phyloP scores from a whole-genome alignment of 352 stramenopile genomes.

The Globisporangium sylvaticum region DNA sequence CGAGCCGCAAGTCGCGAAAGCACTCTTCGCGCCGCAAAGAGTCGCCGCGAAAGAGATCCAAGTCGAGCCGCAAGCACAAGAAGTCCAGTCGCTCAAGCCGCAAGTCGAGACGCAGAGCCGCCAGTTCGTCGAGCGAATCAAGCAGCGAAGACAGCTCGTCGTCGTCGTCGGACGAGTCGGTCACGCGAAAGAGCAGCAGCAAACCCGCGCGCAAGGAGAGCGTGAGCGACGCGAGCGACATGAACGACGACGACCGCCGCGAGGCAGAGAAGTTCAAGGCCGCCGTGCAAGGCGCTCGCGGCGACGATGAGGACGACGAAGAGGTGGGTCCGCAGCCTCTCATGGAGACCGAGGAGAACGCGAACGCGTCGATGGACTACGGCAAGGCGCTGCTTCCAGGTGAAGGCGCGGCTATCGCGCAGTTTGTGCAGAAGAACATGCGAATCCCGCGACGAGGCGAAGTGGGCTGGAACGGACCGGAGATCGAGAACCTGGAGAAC shows the following conservation, averaged over 20 bases:
- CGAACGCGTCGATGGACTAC: constrained; percentile 75
- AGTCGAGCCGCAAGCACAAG: constrained; percentile 22
- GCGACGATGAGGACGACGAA: constrained; percentile 66
- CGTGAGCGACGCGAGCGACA: constrained; percentile 19
- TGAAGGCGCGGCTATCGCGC: constrained; percentile 93
- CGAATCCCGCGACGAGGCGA: constrained; percentile 97
- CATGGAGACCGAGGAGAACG: constrained; percentile 39
- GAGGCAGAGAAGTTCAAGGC: constrained; percentile 89
- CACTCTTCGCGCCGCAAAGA: constrained; percentile 16
- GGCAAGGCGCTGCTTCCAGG: constrained; percentile 92
- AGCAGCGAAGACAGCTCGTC: constrained; percentile 18
- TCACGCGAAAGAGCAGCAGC: constrained; percentile 19
- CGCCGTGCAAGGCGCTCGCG: constrained; percentile 66
- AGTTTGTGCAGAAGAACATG: constrained; percentile 99
- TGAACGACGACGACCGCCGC: constrained; percentile 54
- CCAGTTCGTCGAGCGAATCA: constrained; percentile 9
- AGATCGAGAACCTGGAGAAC: constrained; percentile 96
- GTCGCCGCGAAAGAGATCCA: constrained; percentile 19
- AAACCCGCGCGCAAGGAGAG: constrained; percentile 16
- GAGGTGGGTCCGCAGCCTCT: constrained; percentile 87
- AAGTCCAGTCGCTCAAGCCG: constrained; percentile 16
- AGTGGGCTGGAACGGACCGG: constrained; percentile 93
- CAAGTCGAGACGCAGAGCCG: constrained; percentile 9
- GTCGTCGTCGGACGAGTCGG: constrained; percentile 18
- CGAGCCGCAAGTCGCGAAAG: constrained; percentile 26